Evolutionary conservation across 2,329 filamentous ascomycete genomes (phyloP), one percentile per base, ranked within the genome.

Genomic region (Pyrenophora graminea): DNA sequence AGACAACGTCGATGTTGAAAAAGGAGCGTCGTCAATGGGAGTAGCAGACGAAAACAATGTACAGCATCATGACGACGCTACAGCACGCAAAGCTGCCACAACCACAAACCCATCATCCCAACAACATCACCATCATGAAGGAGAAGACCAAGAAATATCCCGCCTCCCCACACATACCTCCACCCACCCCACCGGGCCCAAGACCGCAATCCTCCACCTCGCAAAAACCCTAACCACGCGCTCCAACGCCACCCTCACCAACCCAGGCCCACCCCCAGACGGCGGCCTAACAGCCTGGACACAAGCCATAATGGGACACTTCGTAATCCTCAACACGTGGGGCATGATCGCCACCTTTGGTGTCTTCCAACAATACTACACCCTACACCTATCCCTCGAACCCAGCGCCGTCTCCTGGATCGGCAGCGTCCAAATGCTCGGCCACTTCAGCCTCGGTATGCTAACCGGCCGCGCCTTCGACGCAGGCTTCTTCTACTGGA

Each of bases 401-500:
- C 63, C 66, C 1, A 79, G 77, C 0, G 76, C 79, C 27, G 78
- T 82, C 8, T 78, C 79, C 0, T 82, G 80, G 80, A 76, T 82
- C 1, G 80, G 79, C 1, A 78, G 76, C 34, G 70, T 81, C 41
- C 79, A 81, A 56, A 78, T 80, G 61, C 77, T 80, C 34, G 64
- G 79, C 7, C 76, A 80, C 32, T 82, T 81, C 61, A 75, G 76
- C 39, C 70, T 81, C 31, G 79, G 79, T 31, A 79, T 79, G 21
- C 76, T 81, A 44, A 77, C 78, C 3, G 80, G 80, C 5, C 77
- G 80, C 3, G 74, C 79, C 7, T 78, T 79, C 0, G 80, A 82
- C 63, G 79, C 78, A 1, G 80, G 80, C 2, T 78, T 76, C 43
- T 82, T 81, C 63, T 74, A 77, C 53, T 70, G 72, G 53, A 73